Base-by-base conservation (phyloP, 1,284 basidiomycete species). In the Ganoderma resinaceum region DNA sequence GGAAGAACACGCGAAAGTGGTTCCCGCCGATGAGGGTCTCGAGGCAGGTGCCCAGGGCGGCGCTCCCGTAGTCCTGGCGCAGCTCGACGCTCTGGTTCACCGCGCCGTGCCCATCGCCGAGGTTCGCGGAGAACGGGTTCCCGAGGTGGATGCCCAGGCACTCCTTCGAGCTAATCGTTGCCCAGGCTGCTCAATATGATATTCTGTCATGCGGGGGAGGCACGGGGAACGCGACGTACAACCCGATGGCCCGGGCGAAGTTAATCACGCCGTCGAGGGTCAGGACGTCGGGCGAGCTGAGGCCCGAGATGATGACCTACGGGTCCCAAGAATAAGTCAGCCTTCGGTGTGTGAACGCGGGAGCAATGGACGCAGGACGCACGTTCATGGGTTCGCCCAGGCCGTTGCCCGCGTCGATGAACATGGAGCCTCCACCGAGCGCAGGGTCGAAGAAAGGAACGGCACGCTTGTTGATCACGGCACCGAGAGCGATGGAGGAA, bases 361-460 rank as follows among this genome's bases (percentile, higher is more conserved):
- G 53, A 38, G 20, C n/a, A 18, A n/a, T 4, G n/a, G 9, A 73
- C 81, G 46, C 67, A 90, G n/a, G 9, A 73, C 81, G 46, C 67
- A 90, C 86, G 73, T 94, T 94, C 66, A 94, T 78, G 23, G 92
- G 92, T 78, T 93, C 92, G 38, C 92, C 92, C 2, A 79, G 72
- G 5, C 85, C 85, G 61, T 80, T 71, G 26, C 81, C 80, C 20
- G 86, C 79, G 59, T 85, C 75, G 68, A 83, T 78, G 35, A 90
- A 82, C 83, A 86, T 82, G 6, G 88, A 88, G 0, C 89, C 89
- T 3, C 89, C 89, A 9, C 76, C 77, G 0, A 33, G 29, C 3
- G 70, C 70, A 3, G 89, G 89, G 68, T 85, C 72, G 66, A 84
- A 83, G 74, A 81, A 90, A 1, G 78, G 78, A 3, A 65, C 62